phyloP scores from a whole-genome alignment of 2,329 filamentous ascomycete genomes.

The Trichoderma breve region DNA sequence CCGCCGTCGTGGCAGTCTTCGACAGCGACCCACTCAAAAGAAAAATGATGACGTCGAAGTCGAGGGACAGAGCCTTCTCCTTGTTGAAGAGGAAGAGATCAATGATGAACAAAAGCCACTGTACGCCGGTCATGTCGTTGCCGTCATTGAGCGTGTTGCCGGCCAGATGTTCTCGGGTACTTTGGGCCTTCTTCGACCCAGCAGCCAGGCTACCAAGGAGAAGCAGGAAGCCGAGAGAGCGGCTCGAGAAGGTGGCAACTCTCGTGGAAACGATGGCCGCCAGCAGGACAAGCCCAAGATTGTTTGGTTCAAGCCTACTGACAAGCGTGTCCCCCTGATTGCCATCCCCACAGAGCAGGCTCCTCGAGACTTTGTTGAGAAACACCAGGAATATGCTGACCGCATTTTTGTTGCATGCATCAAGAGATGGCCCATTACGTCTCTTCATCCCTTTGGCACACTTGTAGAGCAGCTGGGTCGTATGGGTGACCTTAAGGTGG shows the following conservation, averaged over 20 bases:
- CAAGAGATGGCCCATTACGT: constrained; percentile 99
- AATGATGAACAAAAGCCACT: constrained; percentile 97
- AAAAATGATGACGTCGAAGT: constrained; percentile 99
- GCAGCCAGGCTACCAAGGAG: constrained; percentile 98
- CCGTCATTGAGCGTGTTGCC: constrained; percentile 93
- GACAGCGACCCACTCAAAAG: constrained; percentile 97
- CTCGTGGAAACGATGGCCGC: constrained; percentile 73
- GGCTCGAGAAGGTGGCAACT: constrained; percentile 75
- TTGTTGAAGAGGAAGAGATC: constrained; percentile 98
- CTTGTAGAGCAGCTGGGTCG: constrained; percentile 94
- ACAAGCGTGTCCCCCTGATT: constrained; percentile 97
- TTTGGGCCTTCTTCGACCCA: constrained; percentile 87
- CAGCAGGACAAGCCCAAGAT: constrained; percentile 96
- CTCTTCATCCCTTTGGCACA: constrained; percentile 97
- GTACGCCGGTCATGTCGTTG: constrained; percentile 95
- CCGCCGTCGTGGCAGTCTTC: constrained; percentile 87
- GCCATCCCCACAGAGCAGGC: constrained; percentile 98
- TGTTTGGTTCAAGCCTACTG: constrained; percentile 99
- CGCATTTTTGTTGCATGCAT: constrained; percentile 98
- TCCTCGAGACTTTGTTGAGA: constrained; percentile 95
- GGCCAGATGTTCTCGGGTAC: constrained; percentile 99
- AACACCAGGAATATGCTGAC: constrained; percentile 95
- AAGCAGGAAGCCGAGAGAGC: constrained; percentile 97
- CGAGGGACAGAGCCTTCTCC: constrained; percentile 91
- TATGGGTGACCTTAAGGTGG: constrained; percentile 96